These are phyloP conservation scores for Fusarium chlamydosporum DNA, from an alignment of 2,329 filamentous ascomycete species.

Conservation along the genomic window DNA sequence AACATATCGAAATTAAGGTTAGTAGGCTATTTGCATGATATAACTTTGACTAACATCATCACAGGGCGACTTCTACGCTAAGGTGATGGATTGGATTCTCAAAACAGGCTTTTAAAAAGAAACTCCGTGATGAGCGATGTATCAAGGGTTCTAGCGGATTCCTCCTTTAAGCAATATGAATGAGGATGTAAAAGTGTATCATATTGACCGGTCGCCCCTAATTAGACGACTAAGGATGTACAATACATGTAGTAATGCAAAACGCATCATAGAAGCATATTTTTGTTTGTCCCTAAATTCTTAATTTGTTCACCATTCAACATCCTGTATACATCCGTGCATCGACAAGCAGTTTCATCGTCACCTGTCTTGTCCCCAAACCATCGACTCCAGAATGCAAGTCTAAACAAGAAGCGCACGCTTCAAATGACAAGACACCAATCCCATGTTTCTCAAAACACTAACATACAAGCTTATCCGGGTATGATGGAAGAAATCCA, in stretches of 20 bases:
- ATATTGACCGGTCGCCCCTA: constrained; percentile 47
- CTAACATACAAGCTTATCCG: constrained; percentile 52
- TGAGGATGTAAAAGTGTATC: constrained; percentile 47
- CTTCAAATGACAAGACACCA: constrained; percentile 49
- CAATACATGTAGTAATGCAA: constrained; percentile 52
- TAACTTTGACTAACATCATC: constrained; percentile 10
- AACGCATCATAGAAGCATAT: constrained; percentile 44
- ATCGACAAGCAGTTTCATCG: constrained; percentile 43
- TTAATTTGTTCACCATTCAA: constrained; percentile 49
- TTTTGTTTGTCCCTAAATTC: constrained; percentile 45
- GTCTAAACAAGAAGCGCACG: constrained; percentile 50
- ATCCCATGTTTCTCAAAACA: constrained; percentile 48
- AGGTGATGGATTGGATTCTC: constrained; percentile 54
- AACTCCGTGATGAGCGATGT: constrained; percentile 2
- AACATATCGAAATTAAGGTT: constrained; percentile 82
- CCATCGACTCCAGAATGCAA: constrained; percentile 52
- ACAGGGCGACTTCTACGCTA: constrained; percentile 55
- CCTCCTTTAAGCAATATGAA: constrained; percentile 3
- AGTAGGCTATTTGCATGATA: neutral
- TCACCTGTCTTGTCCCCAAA: constrained; percentile 43
- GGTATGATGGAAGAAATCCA: constrained; percentile 41
- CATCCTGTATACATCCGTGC: constrained; percentile 46
- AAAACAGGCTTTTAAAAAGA: constrained; percentile 55
- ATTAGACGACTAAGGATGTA: constrained; percentile 47
- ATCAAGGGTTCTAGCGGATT: neutral